Evolutionary conservation across 768 basidiomycete genomes (phyloP).

Genomic region (Hirschioporus abietinus): DNA sequence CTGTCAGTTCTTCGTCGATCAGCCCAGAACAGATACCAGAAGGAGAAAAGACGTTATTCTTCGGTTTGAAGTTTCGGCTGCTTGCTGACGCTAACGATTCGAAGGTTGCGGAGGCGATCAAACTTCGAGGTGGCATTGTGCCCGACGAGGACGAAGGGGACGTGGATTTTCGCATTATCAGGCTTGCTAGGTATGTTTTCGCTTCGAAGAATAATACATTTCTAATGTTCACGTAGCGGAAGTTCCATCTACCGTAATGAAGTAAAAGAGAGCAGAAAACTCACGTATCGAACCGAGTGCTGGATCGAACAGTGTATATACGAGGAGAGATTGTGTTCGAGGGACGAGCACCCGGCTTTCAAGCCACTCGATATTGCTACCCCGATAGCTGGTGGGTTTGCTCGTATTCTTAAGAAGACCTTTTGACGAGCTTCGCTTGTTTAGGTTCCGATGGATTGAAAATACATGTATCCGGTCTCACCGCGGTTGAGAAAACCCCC

Average conservation of each 20-base stretch:
- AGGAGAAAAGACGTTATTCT: slow-evolving; percentile 35
- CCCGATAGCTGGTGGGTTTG: slow-evolving; percentile 52
- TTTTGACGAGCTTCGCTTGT: background rate
- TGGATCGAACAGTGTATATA: slow-evolving; percentile 88
- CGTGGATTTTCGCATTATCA: slow-evolving; percentile 62
- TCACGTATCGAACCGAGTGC: slow-evolving; percentile 81
- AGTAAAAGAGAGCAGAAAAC: slow-evolving; percentile 35
- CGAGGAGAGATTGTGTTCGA: slow-evolving; percentile 62
- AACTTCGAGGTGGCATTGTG: slow-evolving; percentile 51
- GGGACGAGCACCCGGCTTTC: slow-evolving; percentile 68
- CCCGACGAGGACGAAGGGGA: slow-evolving; percentile 41
- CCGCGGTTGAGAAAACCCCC: background rate
- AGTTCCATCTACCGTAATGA: slow-evolving; percentile 63
- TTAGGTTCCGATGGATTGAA: background rate
- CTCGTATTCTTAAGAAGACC: background rate
- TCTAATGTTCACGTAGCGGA: slow-evolving; percentile 39
- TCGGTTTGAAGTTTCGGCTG: slow-evolving; percentile 50
- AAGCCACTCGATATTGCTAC: slow-evolving; percentile 51
- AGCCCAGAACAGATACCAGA: background rate
- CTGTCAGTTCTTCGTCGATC: background rate
- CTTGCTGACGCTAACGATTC: slow-evolving; percentile 62
- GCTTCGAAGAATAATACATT: background rate
- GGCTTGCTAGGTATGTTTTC: slow-evolving; percentile 59
- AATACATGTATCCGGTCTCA: background rate
- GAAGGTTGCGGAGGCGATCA: slow-evolving; percentile 55